Evolutionary conservation across 257 asterid species (phyloP), one percentile per base, ranked within the genome.

Genomic region (Catharanthus roseus): DNA sequence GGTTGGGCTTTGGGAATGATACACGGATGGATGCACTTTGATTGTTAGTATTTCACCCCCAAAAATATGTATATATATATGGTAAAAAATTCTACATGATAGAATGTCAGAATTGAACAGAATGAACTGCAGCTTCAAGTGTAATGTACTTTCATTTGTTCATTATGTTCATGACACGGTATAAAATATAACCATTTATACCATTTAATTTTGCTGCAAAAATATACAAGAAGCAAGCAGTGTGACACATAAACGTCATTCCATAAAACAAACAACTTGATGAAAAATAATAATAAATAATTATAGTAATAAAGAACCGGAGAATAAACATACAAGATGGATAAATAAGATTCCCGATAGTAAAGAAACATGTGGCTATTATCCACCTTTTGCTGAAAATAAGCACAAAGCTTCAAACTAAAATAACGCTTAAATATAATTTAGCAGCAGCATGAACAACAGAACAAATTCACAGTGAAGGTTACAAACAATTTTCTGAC

Each of bases 401-500:
- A 71, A 54, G 54, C 73, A 69, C 41, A 64, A 71, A 19, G 70
- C 77, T 71, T 61, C 47, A 69, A 9, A 62, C 68, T 58, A 75
- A 67, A 60, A 21, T 2, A 76, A 75, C 74, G 51, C 53, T 21
- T 53, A 23, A 63, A 71, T 65, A 19, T 51, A 72, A 56, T 55
- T 47, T 71, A 72, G 71, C 67, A 36, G 64, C 60, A 24, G 42
- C n/a, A n/a, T 34, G 7, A 74, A 56, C 61, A 75, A 71, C 76
- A 49, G 67, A 57, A 81, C 72, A 31, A 42, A 24, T 68, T 53
- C 72, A 74, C 26, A 74, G 58, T 29, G 58, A 45, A 50, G 31
- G 15, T 72, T 75, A 64, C 76, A 55, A 69, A 67, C 85, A 77
- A 70, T 72, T 70, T 68, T 75, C 57, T 36, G 58, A 53, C 21